Evolutionary conservation across 78 protist species (phyloP).

Genomic region (Bigelowiella natans): DNA sequence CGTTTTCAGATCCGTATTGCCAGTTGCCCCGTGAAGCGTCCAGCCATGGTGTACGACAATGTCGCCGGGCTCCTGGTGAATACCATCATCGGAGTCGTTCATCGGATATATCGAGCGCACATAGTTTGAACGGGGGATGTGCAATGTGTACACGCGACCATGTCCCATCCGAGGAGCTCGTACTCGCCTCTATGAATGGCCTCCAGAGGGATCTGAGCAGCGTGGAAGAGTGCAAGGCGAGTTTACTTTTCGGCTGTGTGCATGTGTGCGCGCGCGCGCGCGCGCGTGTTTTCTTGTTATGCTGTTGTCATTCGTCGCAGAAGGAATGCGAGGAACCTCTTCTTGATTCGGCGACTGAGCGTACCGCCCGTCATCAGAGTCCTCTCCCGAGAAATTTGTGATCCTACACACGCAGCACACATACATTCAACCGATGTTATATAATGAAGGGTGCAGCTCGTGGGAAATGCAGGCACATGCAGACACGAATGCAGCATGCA

Average conservation of each 20-base stretch:
- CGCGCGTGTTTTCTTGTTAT: no score
- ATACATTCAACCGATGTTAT: neutral
- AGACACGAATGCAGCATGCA: no score
- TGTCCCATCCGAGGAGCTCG: neutral
- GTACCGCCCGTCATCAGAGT: neutral
- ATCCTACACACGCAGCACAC: neutral
- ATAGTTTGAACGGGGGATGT: no score
- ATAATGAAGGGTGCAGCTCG: neutral
- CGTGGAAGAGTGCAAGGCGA: no score
- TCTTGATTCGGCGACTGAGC: neutral
- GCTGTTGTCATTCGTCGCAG: no score
- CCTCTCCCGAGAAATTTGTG: neutral
- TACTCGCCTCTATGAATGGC: neutral
- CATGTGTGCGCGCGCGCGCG: no score
- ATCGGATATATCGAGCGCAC: no score
- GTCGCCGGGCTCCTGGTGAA: neutral
- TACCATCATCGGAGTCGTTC: no score
- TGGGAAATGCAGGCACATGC: no score
- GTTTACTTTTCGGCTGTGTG: no score
- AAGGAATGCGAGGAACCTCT: no score
- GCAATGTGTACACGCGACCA: no score
- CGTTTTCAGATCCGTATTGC: neutral
- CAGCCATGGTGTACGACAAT: neutral
- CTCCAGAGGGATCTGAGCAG: neutral
- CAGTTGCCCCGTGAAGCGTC: neutral